A percentile compares a stretch with the other conserved stretches of the same genome.
Conservation (phyloP, 805 yeast species). For the Kazachstania africana region DNA sequence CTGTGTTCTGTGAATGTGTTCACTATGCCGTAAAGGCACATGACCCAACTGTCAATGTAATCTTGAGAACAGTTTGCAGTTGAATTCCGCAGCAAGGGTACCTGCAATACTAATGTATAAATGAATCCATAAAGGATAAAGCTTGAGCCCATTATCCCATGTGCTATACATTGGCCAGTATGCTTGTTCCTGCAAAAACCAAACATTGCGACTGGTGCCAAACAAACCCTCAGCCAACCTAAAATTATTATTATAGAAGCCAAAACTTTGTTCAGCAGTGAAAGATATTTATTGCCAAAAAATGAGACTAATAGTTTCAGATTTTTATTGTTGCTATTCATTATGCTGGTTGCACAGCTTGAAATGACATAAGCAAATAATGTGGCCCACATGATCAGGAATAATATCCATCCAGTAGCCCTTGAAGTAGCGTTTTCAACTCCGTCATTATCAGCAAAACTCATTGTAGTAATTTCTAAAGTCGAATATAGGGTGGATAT, state of each 20-base stretch:
- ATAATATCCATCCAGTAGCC: slow-evolving; percentile 54
- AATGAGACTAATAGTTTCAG: too few relatives aligned
- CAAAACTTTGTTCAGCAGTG: slow-evolving; percentile 36
- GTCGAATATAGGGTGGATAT: slow-evolving; percentile 38
- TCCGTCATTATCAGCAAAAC: slow-evolving; percentile 53
- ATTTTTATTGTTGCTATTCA: too few relatives aligned
- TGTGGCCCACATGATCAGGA: slow-evolving; percentile 32
- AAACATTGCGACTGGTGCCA: slow-evolving; percentile 74
- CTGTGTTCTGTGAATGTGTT: slow-evolving; percentile 95
- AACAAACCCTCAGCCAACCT: slow-evolving; percentile 70
- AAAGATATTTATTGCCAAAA: too few relatives aligned
- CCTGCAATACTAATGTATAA: slow-evolving; percentile 48
- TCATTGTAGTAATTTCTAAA: slow-evolving; percentile 43
- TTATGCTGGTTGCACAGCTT: too few relatives aligned
- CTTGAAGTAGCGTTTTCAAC: slow-evolving; percentile 57
- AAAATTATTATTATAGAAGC: slow-evolving; percentile 38
- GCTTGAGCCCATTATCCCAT: slow-evolving; percentile 92
- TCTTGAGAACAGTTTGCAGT: slow-evolving; percentile 57
- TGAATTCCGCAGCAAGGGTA: slow-evolving; percentile 62
- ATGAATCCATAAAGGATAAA: slow-evolving; percentile 73
- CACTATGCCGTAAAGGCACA: slow-evolving; percentile 84
- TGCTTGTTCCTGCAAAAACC: slow-evolving; percentile 80
- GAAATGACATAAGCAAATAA: slow-evolving; percentile 31
- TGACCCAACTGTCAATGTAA: slow-evolving; percentile 66
- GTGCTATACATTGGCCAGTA: slow-evolving; percentile 93